Conservation (phyloP, 1,284 basidiomycete species). For the Papiliotrema laurentii region DNA sequence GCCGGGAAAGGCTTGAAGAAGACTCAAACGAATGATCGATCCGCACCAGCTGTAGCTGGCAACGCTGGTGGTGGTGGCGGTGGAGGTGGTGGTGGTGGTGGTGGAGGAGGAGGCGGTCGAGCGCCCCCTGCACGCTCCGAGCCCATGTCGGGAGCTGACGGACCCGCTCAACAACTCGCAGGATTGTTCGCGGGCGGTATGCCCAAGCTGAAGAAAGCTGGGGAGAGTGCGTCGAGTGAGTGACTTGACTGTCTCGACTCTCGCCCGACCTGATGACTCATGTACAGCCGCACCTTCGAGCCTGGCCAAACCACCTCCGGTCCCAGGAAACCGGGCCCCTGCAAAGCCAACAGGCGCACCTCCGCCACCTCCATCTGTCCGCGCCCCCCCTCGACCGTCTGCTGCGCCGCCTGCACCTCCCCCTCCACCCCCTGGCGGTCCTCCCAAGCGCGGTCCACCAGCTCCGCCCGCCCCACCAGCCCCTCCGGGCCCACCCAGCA, state of each 20-base stretch:
- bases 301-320: constrained; percentile 24
- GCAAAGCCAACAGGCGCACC: constrained; percentile 17
- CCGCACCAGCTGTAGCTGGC: constrained; percentile 56
- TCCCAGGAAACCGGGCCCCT: constrained; percentile 18
- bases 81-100: constrained; percentile 50
- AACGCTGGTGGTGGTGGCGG: constrained; percentile 46
- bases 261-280: constrained; percentile 4
- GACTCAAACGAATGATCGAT: constrained; percentile 73
- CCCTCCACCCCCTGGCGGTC: constrained; percentile 14
- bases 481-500: constrained; percentile 57
- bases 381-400: neutral
- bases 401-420: constrained; percentile 12
- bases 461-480: constrained; percentile 43
- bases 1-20: constrained; percentile 76
- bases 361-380: constrained; percentile 50
- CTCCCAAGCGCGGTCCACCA: constrained; percentile 16
- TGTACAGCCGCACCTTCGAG: constrained; percentile 13
- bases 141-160: constrained; percentile 21
- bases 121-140: constrained; percentile 8
- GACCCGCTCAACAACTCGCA: constrained; percentile 64
- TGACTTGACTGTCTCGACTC: constrained; percentile 10
- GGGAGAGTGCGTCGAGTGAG: constrained; percentile 42
- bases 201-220: constrained; percentile 78
- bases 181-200: constrained; percentile 84
- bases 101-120: constrained; percentile 47